Evolutionary conservation across 169 alveolate genomes (phyloP), one percentile per base, ranked within the genome.

Genomic region (Cryptosporidium viatorum): DNA sequence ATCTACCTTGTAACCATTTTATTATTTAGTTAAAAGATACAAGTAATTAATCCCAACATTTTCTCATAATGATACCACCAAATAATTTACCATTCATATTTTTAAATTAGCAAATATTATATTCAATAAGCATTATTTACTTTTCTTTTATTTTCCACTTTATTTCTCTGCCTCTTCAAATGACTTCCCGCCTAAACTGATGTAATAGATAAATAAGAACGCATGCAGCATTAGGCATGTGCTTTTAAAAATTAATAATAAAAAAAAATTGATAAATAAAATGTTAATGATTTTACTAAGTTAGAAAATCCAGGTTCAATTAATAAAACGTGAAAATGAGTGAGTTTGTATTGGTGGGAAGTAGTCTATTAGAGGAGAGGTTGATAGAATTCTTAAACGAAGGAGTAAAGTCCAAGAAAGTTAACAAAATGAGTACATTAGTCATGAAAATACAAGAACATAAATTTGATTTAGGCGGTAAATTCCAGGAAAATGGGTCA

Each of bases 341-440:
- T 52, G 70, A 73, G 29, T 73, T 52, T 52, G 51, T 73, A 52
- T 21, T 73, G 1, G 70, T 73, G 4, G 86, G 86, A 3, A 73
- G 52, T 29, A 73, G 69, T 55, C n/a, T 73, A 35, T 52, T 73
- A 14, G 86, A 73, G 21, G 71, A 73, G 39, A 29, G 16, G 37
- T 37, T 73, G 21, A 29, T 51, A 43, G 39, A 29, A 50, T 48
- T 51, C 41, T 37, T 73, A 1, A 29, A 51, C 4, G 45, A 55
- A 29, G 45, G 26, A 23, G 59, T 23, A 55, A 41, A 58, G 5
- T 5, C 55, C 3, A 31, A 21, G 18, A 62, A 52, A 73, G 60
- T 26, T 31, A 26, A 37, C n/a, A 31, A 65, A 37, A 52, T 73
- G 33, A 73, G 8, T 33, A 29, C 68, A 55, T 55, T 73, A 4